A percentile compares a stretch with the other conserved stretches of the same genome.
phyloP scores from a whole-genome alignment of 2,329 filamentous ascomycete genomes.

The Chrysosporium keratinophilum region DNA sequence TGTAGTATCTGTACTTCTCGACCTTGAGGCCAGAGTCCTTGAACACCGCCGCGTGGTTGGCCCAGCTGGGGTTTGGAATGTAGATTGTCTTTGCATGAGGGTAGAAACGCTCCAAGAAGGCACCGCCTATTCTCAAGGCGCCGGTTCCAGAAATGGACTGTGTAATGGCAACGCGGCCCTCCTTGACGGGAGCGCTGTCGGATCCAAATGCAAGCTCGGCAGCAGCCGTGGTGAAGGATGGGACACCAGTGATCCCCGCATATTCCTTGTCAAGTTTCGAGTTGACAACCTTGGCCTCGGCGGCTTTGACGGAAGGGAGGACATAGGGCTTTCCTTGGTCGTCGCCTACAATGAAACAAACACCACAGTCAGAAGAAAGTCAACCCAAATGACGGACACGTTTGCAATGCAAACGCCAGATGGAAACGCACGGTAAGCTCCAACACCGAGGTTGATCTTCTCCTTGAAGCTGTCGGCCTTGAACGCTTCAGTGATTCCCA shows the following conservation, averaged over 20 bases:
- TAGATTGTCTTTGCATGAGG: constrained; percentile 90
- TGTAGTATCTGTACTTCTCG: constrained; percentile 96
- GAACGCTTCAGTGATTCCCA: constrained; percentile 84
- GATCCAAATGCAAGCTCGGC: constrained; percentile 82
- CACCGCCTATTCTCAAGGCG: constrained; percentile 85
- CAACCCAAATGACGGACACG: neutral
- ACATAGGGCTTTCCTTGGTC: constrained; percentile 97
- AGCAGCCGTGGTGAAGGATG: constrained; percentile 85
- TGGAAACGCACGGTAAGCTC: constrained; percentile 65
- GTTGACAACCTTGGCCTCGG: constrained; percentile 75
- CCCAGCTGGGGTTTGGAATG: constrained; percentile 93
- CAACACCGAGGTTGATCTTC: constrained; percentile 98
- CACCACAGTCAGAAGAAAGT: constrained; percentile 5
- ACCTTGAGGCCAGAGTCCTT: constrained; percentile 82
- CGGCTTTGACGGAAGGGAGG: constrained; percentile 79
- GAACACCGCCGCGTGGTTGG: constrained; percentile 96
- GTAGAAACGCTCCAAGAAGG: constrained; percentile 86
- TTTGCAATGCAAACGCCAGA: neutral
- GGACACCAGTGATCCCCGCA: constrained; percentile 91
- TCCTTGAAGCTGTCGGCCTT: constrained; percentile 87
- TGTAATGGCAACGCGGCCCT: constrained; percentile 74
- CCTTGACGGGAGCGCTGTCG: constrained; percentile 63
- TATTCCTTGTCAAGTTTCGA: constrained; percentile 89
- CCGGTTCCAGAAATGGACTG: constrained; percentile 98
- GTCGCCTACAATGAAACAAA: constrained; percentile 44